Evolutionary conservation across 495 filamentous ascomycete genomes (phyloP), one percentile per base, ranked within the genome.

Genomic region (Glonium stellatum): DNA sequence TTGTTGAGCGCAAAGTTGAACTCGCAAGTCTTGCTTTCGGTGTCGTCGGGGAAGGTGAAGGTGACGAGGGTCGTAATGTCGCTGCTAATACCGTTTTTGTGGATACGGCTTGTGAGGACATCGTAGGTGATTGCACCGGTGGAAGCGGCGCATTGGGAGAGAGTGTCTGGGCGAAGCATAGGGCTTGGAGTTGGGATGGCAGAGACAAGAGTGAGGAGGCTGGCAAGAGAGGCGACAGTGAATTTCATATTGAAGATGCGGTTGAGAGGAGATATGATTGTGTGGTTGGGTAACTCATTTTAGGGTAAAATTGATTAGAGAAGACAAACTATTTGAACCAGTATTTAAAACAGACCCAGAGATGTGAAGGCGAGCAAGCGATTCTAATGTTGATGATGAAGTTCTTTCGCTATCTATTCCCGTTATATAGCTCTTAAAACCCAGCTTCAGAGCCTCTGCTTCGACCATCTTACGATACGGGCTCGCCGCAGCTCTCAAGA

Each of bases 21-120:
- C 25, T 57, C 22, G 55, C 55, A 57, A 37, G 55, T 57, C 25
- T 41, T 46, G 55, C 55, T 37, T 0, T n/a, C 55, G 12, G 36
- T 34, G 18, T 15, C 13, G 39, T 15, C 3, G 18, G 37, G 39
- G 55, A 57, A 46, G 4, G 37, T 57, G 39, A 57, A 57, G 55
- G 55, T 57, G 13, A 44, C 1, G 55, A 57, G 55, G 13, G 55
- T 46, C 36, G 55, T 57, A 21, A 46, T 27, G 39, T 57, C 55
- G 52, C 21, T 27, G 9, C 10, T 10, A 22, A 15, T 11, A 3
- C 55, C 55, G 55, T 49, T 34, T 37, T 57, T 57, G 39, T 22
- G 18, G 55, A 57, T 49, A 13, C 18, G 55, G 36, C 55, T 37
- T 19, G 37, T 44, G 0, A 1, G 36, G 39, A 19, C 18, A 18